A percentile compares a stretch with the other conserved stretches of the same genome.
These are phyloP conservation scores for Exserohilum turcica DNA, from an alignment of 2,329 filamentous ascomycete genomes.

Conservation along the genomic window DNA sequence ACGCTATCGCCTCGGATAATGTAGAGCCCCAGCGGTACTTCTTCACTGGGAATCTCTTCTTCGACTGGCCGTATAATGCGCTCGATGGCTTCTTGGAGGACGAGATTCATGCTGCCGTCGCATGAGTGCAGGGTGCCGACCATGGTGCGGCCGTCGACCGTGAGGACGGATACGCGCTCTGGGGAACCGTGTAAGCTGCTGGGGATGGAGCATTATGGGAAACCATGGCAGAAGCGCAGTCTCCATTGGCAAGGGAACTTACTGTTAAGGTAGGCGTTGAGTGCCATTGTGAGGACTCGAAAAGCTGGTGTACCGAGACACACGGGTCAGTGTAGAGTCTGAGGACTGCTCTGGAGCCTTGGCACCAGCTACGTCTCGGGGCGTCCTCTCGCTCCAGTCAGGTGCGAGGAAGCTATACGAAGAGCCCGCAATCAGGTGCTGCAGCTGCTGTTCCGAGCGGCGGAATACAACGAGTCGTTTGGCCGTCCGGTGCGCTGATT, in stretches of 20 bases:
- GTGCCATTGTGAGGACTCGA: constrained; percentile 42
- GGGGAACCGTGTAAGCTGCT: constrained; percentile 10
- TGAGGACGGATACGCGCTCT: constrained; percentile 94
- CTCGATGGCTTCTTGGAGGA: constrained; percentile 81
- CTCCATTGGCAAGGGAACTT: constrained; percentile 15
- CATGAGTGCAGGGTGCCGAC: constrained; percentile 79
- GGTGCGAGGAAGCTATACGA: not conserved
- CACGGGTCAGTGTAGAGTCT: not conserved
- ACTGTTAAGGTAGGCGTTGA: constrained; percentile 54
- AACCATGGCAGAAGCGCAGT: too few relatives aligned
- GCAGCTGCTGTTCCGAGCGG: not conserved
- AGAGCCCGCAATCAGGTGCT: not conserved
- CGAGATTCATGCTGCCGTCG: constrained; percentile 91
- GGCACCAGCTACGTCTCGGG: not conserved
- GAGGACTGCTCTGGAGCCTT: not conserved
- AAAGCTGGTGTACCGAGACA: not conserved
- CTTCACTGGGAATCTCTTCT: constrained; percentile 77
- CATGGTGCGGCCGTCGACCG: constrained; percentile 83
- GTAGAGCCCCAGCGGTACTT: constrained; percentile 85
- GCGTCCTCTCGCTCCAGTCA: not conserved
- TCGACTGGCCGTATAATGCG: constrained; percentile 87
- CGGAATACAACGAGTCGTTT: not conserved
- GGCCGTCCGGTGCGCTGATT: not conserved
- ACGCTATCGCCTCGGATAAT: constrained; percentile 95
- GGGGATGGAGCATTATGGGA: too few relatives aligned